Evolutionary conservation across 202 grass and related monocot species (phyloP).

Genomic region (Hordeum pubiflorum): DNA sequence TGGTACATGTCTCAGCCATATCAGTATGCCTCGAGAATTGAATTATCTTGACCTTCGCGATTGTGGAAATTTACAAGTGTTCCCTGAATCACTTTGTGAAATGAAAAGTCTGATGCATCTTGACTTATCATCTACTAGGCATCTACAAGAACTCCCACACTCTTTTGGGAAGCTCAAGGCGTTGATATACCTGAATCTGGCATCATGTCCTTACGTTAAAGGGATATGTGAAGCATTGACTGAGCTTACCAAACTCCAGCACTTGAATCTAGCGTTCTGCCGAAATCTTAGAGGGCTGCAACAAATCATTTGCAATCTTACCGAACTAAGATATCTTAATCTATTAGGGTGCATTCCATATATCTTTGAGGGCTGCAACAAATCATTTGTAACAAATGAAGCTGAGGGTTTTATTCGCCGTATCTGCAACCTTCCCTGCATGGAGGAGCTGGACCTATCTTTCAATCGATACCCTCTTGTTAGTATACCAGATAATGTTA

Average conservation of each 20-base stretch:
- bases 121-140: background rate
- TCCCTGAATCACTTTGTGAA: background rate
- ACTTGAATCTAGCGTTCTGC: background rate
- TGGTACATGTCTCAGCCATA: background rate
- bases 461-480: background rate
- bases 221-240: background rate
- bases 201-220: rapidly evolving
- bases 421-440: background rate
- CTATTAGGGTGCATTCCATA: background rate
- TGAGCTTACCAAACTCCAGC: background rate
- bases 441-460: background rate
- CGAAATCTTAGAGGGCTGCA: background rate
- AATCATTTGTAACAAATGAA: too few relatives aligned
- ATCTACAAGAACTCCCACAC: background rate
- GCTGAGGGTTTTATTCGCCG: background rate
- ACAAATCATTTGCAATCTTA: background rate
- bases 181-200: background rate
- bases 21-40: background rate
- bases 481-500: background rate
- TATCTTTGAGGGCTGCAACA: too few relatives aligned
- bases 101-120: background rate
- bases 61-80: background rate
- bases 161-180: background rate
- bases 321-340: background rate
- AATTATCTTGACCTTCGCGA: background rate